Base-by-base conservation (phyloP, 208 protist species). In the Acanthamoeba triangularis region DNA sequence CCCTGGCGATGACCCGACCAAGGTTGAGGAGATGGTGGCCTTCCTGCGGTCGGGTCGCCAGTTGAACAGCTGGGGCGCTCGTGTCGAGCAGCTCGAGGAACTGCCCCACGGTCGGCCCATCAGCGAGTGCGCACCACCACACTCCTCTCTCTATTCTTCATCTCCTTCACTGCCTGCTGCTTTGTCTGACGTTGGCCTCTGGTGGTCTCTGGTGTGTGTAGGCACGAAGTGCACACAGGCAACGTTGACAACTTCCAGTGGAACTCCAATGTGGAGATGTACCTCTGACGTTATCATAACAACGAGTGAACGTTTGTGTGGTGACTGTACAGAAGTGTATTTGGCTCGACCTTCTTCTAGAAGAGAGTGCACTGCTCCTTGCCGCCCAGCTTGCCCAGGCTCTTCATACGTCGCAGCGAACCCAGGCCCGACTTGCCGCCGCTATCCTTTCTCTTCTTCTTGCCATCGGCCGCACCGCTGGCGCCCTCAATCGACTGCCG, bases 221-320 rank as follows among this genome's bases (percentile, higher is more conserved):
- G 52, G 23, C 80, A 88, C 30, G 80, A 88, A 63, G 80, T 88
- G 80, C 23, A 88, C 80, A 88, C 80, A 18, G 14, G 11, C 80
- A 88, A 88, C n/a, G 80, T 88, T 11, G 80, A 88, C n/a, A 52
- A 63, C 41, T 88, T 88, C n/a, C 80, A 37, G 49, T 88, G 80
- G 80, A 88, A 63, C 44, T 14, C 80, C 14, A 63, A 63, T 16
- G 80, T 88, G 44, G 80, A 88, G 49, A 88, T 88, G 80, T 88
- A 88, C n/a, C 80, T 88, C 30, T 88, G 80, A 88, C 0, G 20
- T 6, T 1, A 59, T 1, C 52, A 0, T 5, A 59, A 59, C 52
- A 59, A 59, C 13, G 16, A 23, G 52, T 56, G 52, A 56, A 3
- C 56, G 56, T 61, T 61, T 47, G 41, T 47, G 44, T 47, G 44